phyloP scores from a whole-genome alignment of 179 eudicot genomes.

The Patellifolia procumbens region DNA sequence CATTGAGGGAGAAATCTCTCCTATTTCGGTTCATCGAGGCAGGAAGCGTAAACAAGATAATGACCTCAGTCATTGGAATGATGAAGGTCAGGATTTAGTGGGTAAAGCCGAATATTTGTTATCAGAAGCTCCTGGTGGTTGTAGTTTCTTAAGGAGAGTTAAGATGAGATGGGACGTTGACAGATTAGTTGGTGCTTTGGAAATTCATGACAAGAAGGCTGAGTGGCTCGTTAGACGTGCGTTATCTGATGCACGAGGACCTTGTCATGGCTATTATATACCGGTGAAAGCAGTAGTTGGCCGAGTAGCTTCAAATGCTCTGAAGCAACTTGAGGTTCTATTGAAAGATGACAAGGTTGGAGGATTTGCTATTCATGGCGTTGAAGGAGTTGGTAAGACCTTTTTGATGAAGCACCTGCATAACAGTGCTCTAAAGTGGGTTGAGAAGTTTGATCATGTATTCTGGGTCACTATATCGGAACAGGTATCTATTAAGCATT shows the following conservation, averaged over 20 bases:
- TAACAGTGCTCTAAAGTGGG: too few relatives aligned
- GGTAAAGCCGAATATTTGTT: background rate
- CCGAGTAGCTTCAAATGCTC: background rate
- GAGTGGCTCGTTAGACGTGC: background rate
- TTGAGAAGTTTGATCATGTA: too few relatives aligned
- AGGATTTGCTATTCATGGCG: too few relatives aligned
- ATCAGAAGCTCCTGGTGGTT: background rate
- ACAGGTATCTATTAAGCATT: background rate
- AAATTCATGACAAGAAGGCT: background rate
- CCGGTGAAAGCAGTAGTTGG: constrained; percentile 11
- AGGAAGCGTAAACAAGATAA: constrained; percentile 14
- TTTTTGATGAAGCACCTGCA: too few relatives aligned
- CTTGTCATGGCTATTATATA: background rate
- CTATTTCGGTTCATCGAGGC: background rate
- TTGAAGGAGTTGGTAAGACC: too few relatives aligned
- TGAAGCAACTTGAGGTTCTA: too few relatives aligned
- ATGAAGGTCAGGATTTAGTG: background rate
- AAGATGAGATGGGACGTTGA: background rate
- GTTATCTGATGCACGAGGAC: background rate
- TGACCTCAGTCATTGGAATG: background rate
- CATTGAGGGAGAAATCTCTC: background rate
- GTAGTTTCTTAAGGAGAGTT: background rate
- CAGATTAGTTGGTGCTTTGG: background rate
- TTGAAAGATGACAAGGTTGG: too few relatives aligned
- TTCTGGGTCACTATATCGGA: background rate